phyloP scores from a whole-genome alignment of 257 asterid species.

The Solanum bukasovii region DNA sequence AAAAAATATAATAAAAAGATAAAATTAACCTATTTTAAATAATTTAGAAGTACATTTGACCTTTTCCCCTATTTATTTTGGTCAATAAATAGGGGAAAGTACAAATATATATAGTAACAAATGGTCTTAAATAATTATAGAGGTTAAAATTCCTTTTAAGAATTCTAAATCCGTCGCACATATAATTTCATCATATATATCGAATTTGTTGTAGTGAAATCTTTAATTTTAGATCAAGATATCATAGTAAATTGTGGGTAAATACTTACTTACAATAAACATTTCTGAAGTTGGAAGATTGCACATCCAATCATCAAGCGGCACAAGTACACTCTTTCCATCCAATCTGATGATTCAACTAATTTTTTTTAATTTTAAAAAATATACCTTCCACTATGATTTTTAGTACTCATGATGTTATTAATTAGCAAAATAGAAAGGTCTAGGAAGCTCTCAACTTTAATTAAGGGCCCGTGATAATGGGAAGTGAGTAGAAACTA shows the following conservation, averaged over 20 bases:
- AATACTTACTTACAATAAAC: background rate
- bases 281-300: background rate
- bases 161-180: no score
- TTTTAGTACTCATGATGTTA: background rate
- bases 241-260: background rate
- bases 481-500: constrained; percentile 5
- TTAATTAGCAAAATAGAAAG: background rate
- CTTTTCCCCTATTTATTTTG: background rate
- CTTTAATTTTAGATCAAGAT: background rate
- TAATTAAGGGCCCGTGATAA: constrained; percentile 10
- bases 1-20: no score
- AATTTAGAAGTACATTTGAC: no score
- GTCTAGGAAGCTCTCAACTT: background rate
- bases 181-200: background rate
- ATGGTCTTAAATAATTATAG: background rate
- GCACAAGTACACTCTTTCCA: rapidly evolving
- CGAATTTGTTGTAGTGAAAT: background rate
- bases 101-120: no score
- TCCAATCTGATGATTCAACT: no score
- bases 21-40: no score
- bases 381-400: background rate
- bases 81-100: background rate
- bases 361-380: no score
- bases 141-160: background rate
- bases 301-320: background rate